Conservation (phyloP, 106 monocot species). For the Ottelia alismoides region DNA sequence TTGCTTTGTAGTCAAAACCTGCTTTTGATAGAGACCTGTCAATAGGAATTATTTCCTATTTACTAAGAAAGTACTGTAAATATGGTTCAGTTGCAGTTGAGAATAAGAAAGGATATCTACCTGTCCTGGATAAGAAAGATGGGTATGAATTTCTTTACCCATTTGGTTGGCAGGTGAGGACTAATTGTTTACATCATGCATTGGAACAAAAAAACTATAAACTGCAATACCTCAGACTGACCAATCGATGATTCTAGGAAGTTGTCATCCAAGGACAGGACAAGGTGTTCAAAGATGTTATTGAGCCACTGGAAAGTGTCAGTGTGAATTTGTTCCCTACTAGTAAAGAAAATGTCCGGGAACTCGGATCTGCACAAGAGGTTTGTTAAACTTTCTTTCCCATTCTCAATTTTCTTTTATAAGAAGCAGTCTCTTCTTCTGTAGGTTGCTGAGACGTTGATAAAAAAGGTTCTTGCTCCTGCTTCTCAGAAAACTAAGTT, state of each 20-base stretch:
- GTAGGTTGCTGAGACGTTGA: conserved; percentile 70
- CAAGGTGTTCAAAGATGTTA: conserved; percentile 95
- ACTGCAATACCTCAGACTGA: too few relatives aligned
- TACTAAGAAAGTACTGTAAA: conserved; percentile 37
- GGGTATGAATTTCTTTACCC: conserved; percentile 90
- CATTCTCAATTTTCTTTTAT: too few relatives aligned
- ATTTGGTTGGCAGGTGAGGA: conserved; percentile 85
- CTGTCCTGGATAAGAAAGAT: conserved; percentile 66
- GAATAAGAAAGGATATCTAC: conserved; percentile 76
- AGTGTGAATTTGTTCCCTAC: conserved; percentile 72
- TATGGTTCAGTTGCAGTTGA: conserved; percentile 72
- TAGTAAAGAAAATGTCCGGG: conserved; percentile 58
- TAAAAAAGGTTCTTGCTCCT: conserved; percentile 70
- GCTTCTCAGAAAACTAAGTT: conserved; percentile 78
- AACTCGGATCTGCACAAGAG: conserved; percentile 78
- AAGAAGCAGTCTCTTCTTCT: too few relatives aligned
- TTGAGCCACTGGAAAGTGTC: conserved; percentile 91
- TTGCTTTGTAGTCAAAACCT: too few relatives aligned
- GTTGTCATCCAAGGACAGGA: conserved; percentile 83
- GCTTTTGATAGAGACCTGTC: too few relatives aligned
- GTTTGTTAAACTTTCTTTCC: conserved; percentile 15
- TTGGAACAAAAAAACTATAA: too few relatives aligned
- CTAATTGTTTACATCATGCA: not conserved
- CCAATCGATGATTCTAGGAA: conserved; percentile 52
- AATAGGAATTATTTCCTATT: too few relatives aligned